Evolutionary conservation across 805 yeast genomes (phyloP).

Genomic region (Yarrowia porcina): DNA sequence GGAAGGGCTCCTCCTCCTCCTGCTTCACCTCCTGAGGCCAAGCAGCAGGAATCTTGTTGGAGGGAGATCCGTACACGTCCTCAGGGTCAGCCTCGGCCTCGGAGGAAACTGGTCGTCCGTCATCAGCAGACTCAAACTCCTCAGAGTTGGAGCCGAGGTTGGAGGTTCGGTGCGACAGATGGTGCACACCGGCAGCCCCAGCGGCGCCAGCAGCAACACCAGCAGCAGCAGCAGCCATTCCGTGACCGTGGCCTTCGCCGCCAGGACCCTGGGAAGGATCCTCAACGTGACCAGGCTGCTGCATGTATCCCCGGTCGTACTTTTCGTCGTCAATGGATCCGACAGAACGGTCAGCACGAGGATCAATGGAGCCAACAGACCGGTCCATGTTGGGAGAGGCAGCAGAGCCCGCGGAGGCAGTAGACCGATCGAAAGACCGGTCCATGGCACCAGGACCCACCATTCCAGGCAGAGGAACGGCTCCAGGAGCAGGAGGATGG

Average conservation of each 20-base stretch:
- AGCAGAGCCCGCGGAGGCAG: neutral
- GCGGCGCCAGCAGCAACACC: constrained; percentile 26
- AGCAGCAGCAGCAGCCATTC: neutral
- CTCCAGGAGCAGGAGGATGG: constrained; percentile 21
- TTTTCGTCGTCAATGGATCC: constrained; percentile 14
- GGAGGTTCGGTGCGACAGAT: neutral
- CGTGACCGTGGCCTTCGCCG: neutral
- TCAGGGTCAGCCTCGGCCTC: neutral
- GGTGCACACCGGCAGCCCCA: constrained; percentile 3
- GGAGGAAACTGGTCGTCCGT: neutral
- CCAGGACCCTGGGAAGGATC: neutral
- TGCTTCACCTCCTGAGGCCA: neutral
- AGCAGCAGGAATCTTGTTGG: constrained; percentile 8
- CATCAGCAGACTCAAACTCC: constrained; percentile 22
- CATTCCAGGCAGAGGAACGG: constrained; percentile 15
- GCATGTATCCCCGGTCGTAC: neutral
- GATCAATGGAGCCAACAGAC: neutral
- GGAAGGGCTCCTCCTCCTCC: neutral
- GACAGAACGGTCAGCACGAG: neutral
- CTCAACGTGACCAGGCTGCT: neutral
- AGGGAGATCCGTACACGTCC: neutral
- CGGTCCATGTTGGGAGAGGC: neutral
- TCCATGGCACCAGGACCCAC: neutral
- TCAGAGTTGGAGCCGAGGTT: constrained; percentile 21
- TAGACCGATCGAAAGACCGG: neutral